Conservation (phyloP, 202 grass and related monocot genomes). For the Schoenoplectus triqueter region DNA sequence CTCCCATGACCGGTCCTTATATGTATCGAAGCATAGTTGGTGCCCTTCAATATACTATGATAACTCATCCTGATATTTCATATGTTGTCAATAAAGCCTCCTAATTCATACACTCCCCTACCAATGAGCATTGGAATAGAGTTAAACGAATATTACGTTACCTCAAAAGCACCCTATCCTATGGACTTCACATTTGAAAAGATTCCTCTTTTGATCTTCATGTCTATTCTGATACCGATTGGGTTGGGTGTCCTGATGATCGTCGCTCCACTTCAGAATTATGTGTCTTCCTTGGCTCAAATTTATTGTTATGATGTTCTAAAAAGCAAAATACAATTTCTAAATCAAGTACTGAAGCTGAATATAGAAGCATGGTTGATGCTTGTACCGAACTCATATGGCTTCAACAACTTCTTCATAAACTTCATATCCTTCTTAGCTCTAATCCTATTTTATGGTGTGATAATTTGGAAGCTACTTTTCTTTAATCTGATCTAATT, state of each 20-base stretch:
- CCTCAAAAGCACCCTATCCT: not conserved
- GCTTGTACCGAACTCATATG: not conserved
- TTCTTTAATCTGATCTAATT: not conserved
- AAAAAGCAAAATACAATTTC: not conserved
- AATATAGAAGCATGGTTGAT: not conserved
- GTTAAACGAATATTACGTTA: not conserved
- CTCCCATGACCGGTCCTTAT: rapidly evolving
- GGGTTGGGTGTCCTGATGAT: not conserved
- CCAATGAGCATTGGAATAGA: not conserved
- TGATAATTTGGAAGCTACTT: not conserved
- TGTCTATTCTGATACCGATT: not conserved
- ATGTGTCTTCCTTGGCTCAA: not conserved
- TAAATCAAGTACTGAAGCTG: not conserved
- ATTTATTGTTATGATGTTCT: not conserved
- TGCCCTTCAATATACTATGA: not conserved
- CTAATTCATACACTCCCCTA: not conserved
- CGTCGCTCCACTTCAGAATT: not conserved
- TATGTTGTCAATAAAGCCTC: not conserved
- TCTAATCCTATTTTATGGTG: not conserved
- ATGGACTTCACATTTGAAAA: not conserved
- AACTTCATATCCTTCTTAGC: rapidly evolving
- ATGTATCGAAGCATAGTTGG: not conserved
- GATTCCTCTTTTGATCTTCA: not conserved
- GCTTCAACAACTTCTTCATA: not conserved
- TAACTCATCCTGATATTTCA: not conserved